phyloP scores from a whole-genome alignment of 495 filamentous ascomycete species.

The Xylaria telfairii region DNA sequence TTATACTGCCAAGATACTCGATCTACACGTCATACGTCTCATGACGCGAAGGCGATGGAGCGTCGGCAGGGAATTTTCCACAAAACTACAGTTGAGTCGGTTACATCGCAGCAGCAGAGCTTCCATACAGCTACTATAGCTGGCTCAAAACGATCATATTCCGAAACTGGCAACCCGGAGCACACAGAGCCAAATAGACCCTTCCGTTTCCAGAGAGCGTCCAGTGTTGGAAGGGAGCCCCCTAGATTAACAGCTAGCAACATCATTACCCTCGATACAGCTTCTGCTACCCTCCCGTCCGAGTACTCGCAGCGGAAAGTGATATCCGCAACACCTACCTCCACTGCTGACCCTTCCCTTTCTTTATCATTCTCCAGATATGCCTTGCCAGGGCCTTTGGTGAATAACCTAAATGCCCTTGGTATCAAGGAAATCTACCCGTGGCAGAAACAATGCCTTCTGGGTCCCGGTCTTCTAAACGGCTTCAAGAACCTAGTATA shows the following conservation, averaged over 20 bases:
- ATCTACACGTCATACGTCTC: neutral
- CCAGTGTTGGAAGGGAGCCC: conserved; percentile 28
- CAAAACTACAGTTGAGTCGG: conserved; percentile 38
- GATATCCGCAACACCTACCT: conserved; percentile 54
- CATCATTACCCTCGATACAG: conserved; percentile 34
- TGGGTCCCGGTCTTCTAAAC: conserved; percentile 68
- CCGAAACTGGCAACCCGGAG: conserved; percentile 5
- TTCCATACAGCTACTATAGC: conserved; percentile 32
- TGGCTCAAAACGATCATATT: conserved; percentile 32
- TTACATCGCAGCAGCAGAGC: conserved; percentile 28
- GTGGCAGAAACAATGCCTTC: conserved; percentile 82
- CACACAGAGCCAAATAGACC: conserved; percentile 3
- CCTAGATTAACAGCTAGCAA: conserved; percentile 44
- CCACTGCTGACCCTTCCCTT: conserved; percentile 64
- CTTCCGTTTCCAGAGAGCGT: conserved; percentile 33
- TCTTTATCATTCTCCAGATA: conserved; percentile 69
- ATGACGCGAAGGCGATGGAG: conserved; percentile 29
- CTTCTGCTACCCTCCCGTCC: conserved; percentile 27
- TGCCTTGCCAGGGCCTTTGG: conserved; percentile 64
- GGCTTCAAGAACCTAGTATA: conserved; percentile 78
- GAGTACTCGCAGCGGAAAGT: conserved; percentile 56
- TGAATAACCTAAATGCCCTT: conserved; percentile 67
- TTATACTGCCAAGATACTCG: neutral
- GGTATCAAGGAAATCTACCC: conserved; percentile 77
- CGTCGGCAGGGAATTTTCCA: conserved; percentile 33